Base-by-base conservation (phyloP, 2,329 filamentous ascomycete species). In the Claviceps cyperi region DNA sequence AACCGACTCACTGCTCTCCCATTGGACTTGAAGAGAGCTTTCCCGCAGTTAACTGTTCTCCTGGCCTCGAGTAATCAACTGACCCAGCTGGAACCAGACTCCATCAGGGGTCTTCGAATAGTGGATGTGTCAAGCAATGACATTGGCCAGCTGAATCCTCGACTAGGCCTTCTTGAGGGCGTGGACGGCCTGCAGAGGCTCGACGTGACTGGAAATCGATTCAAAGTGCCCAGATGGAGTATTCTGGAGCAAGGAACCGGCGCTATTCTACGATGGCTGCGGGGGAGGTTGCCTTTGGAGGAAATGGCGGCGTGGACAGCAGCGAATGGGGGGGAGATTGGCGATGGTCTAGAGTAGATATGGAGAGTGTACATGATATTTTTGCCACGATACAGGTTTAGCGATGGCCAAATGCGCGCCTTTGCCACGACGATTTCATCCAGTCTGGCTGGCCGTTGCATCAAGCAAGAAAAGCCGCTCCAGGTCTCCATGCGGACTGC, bases 211-310 rank as follows among this genome's bases (percentile, higher is more conserved):
- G 89, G 89, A 0, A 97, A 97, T 63, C 76, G 81, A 35, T 97
- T 97, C 67, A 76, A 87, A 35, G 88, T 96, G 35, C 91, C 91
- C 0, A 80, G 86, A 51, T 90, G 84, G 70, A 85, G 84, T 54
- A 77, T 95, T 6, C 69, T 97, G 46, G 85, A 91, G 53, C 85
- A 88, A 54, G 91, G 91, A 0, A 96, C 90, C 0, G 88, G 94
- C 58, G 84, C 86, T 2, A 83, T 88, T 0, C 69, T 96, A 56
- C 74, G 81, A 47, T 95, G 88, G 84, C 66, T 96, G 47, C 77
- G 86, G 53, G 84, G 87, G 28, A 77, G 84, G 50, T 83, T 94
- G 37, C 81, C 86, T 0, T 70, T 74, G 1, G 75, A 72, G 0
- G 77, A 80, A 58, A 77, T 74, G 75, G 72, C 64, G 0, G 67